Conservation (phyloP, 257 asterid species). For the Datura wrightii region DNA sequence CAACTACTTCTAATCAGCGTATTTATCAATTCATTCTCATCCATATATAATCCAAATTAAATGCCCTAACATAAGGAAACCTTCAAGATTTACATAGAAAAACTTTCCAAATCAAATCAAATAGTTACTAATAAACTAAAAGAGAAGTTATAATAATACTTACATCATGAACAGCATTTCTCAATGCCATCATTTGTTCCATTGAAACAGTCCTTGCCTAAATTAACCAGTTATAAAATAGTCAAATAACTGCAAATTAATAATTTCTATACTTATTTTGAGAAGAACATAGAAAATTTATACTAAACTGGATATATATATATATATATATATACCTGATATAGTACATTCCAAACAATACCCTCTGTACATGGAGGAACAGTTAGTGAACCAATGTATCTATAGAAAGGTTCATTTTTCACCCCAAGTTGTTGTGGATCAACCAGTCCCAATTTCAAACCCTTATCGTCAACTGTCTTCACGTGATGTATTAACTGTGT, state of each 20-base stretch:
- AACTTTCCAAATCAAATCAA: no score
- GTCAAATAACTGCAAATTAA: background rate
- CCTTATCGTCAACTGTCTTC: slow-evolving; percentile 33
- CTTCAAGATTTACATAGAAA: no score
- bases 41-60: no score
- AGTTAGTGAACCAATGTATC: slow-evolving; percentile 83
- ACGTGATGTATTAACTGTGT: slow-evolving; percentile 46
- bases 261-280: background rate
- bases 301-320: background rate
- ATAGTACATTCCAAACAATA: slow-evolving; percentile 66
- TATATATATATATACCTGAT: slow-evolving; percentile 43
- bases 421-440: slow-evolving; percentile 57
- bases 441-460: slow-evolving; percentile 46
- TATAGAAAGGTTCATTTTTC: slow-evolving; percentile 60
- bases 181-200: slow-evolving; percentile 59
- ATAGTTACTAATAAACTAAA: no score
- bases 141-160: slow-evolving; percentile 38
- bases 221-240: slow-evolving; percentile 14
- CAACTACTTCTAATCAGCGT: no score
- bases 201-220: slow-evolving; percentile 67
- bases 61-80: no score
- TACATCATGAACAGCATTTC: slow-evolving; percentile 71
- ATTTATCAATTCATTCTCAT: no score
- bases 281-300: no score
- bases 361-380: slow-evolving; percentile 91